Evolutionary conservation across 768 basidiomycete species (phyloP).

Genomic region (Clitopilus passeckerianus): DNA sequence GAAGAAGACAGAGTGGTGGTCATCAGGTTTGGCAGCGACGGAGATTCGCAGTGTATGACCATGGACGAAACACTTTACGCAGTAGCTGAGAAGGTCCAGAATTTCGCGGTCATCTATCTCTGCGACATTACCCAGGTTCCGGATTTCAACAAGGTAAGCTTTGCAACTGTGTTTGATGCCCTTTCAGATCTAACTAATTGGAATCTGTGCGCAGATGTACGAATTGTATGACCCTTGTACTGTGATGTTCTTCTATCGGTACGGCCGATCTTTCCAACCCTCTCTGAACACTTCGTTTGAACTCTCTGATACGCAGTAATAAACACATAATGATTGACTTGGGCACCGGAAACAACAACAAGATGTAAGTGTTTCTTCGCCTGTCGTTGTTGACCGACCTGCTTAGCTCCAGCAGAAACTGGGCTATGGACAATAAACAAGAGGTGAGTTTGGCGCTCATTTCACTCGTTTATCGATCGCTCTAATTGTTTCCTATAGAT

Average conservation of each 20-base stretch:
- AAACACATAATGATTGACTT: slow-evolving; percentile 99
- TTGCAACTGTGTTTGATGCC: not conserved
- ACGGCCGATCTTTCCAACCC: slow-evolving; percentile 16
- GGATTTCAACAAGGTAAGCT: slow-evolving; percentile 91
- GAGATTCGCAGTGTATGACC: slow-evolving; percentile 93
- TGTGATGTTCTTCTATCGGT: slow-evolving; percentile 99
- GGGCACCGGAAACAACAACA: slow-evolving; percentile 99
- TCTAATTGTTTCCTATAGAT: slow-evolving; percentile 43
- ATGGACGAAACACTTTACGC: slow-evolving; percentile 97
- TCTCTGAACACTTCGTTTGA: not conserved
- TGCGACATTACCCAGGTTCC: slow-evolving; percentile 95
- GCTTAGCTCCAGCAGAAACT: slow-evolving; percentile 59
- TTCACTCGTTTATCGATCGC: no score
- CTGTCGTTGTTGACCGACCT: slow-evolving; percentile 1
- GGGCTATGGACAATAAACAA: slow-evolving; percentile 99
- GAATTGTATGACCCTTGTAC: slow-evolving; percentile 97
- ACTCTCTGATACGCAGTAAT: slow-evolving; percentile 47
- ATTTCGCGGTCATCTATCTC: slow-evolving; percentile 96
- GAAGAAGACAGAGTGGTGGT: slow-evolving; percentile 96
- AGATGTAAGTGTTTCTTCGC: slow-evolving; percentile 63
- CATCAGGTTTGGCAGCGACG: slow-evolving; percentile 92
- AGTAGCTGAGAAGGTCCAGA: slow-evolving; percentile 95
- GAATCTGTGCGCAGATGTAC: slow-evolving; percentile 70
- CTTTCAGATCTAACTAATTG: not conserved
- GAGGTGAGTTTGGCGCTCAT: slow-evolving; percentile 52